Percentiles rank a stretch among this genome's conserved stretches.
phyloP scores from a whole-genome alignment of 495 filamentous ascomycete genomes.

The Halenospora varia region DNA sequence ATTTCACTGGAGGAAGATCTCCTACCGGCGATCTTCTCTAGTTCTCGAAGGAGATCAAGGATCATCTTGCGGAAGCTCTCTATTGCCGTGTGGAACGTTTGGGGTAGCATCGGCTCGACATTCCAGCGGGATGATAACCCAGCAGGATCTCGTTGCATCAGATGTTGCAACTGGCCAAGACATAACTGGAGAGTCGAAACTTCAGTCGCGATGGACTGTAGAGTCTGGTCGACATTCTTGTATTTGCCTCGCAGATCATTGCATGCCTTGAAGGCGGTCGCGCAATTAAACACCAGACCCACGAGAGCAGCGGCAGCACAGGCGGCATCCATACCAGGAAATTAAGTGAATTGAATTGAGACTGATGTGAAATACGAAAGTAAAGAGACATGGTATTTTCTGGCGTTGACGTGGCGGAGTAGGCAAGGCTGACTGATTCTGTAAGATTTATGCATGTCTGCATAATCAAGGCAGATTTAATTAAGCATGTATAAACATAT shows the following conservation, averaged over 20 bases:
- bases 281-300: background rate
- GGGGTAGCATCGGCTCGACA: background rate
- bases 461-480: too few relatives aligned
- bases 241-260: background rate
- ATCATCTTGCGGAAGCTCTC: background rate
- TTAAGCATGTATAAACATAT: too few relatives aligned
- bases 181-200: background rate
- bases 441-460: too few relatives aligned
- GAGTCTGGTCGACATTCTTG: background rate
- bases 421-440: too few relatives aligned
- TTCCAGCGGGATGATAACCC: background rate
- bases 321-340: background rate
- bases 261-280: background rate
- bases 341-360: too few relatives aligned
- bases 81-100: background rate
- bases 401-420: too few relatives aligned
- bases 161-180: background rate
- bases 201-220: background rate
- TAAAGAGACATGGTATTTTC: too few relatives aligned
- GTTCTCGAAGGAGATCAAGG: background rate
- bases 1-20: background rate
- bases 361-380: too few relatives aligned
- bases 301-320: background rate
- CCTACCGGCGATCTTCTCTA: background rate
- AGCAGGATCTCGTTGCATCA: background rate